Percentiles rank a stretch among this genome's conserved stretches.
Conservation (phyloP, 257 asterid species). For the Gardenia jasminoides region DNA sequence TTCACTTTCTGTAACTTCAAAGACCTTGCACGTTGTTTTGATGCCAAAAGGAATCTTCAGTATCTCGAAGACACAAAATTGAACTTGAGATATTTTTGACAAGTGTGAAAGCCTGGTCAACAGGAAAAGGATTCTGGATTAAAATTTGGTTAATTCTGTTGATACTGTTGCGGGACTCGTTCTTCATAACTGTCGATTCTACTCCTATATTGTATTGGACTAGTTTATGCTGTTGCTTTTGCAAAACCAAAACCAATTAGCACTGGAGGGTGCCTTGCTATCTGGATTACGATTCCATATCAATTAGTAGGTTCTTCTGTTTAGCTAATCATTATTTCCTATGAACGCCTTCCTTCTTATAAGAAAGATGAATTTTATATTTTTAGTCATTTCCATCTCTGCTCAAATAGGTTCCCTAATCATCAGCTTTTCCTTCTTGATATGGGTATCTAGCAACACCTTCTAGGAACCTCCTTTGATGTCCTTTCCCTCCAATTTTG, state of each 20-base stretch:
- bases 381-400: constrained; percentile 5
- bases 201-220: neutral
- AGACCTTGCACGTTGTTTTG: neutral
- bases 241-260: neutral
- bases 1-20: neutral
- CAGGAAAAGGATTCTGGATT: neutral
- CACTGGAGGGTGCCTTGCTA: too few species aligned
- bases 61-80: neutral
- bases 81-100: too few species aligned
- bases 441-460: constrained; percentile 86
- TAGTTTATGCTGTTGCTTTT: neutral
- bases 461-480: constrained; percentile 65
- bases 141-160: neutral
- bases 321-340: neutral
- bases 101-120: too few species aligned
- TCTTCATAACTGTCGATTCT: neutral
- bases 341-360: neutral
- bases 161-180: neutral
- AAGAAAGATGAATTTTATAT: neutral
- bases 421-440: constrained; percentile 57
- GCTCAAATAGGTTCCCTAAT: constrained; percentile 45
- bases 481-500: constrained; percentile 47
- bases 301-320: neutral
- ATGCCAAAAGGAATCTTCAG: neutral
- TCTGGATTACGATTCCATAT: neutral